Evolutionary conservation across 2,329 filamentous ascomycete genomes (phyloP).

Genomic region (Ophiostoma australiae): DNA sequence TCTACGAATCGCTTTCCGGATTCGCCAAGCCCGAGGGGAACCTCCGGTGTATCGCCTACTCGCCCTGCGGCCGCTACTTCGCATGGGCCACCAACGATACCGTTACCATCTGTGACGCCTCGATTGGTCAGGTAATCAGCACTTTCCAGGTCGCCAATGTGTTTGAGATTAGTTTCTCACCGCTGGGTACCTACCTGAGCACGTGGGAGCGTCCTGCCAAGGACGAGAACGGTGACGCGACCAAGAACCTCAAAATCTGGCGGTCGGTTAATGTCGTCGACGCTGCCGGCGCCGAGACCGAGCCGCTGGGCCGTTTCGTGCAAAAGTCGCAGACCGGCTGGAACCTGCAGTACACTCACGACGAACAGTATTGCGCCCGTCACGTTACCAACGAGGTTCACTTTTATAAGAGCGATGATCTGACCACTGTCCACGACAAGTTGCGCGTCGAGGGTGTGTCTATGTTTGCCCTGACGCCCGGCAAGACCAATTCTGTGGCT

Average conservation of each 20-base stretch:
- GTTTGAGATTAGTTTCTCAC: slow-evolving; percentile 92
- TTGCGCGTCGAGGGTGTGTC: slow-evolving; percentile 83
- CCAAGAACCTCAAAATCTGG: slow-evolving; percentile 98
- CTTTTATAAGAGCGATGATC: slow-evolving; percentile 85
- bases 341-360: slow-evolving; percentile 94
- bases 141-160: slow-evolving; percentile 76
- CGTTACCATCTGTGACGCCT: slow-evolving; percentile 80
- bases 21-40: slow-evolving; percentile 88
- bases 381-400: slow-evolving; percentile 96
- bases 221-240: slow-evolving; percentile 87
- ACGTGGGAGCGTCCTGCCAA: slow-evolving; percentile 94
- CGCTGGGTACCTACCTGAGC: slow-evolving; percentile 84
- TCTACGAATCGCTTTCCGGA: slow-evolving; percentile 77
- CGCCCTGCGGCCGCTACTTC: slow-evolving; percentile 91
- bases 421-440: slow-evolving; percentile 90
- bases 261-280: slow-evolving; percentile 66
- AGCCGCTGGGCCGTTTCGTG: slow-evolving; percentile 81
- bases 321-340: slow-evolving; percentile 94
- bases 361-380: slow-evolving; percentile 90
- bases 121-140: slow-evolving; percentile 67
- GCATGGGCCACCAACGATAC: slow-evolving; percentile 87
- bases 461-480: slow-evolving; percentile 85
- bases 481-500: slow-evolving; percentile 84
- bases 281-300: slow-evolving; percentile 63
- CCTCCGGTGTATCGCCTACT: slow-evolving; percentile 91